Base-by-base conservation (phyloP, 164 flowering plant genomes). In the Sextonia rubra region DNA sequence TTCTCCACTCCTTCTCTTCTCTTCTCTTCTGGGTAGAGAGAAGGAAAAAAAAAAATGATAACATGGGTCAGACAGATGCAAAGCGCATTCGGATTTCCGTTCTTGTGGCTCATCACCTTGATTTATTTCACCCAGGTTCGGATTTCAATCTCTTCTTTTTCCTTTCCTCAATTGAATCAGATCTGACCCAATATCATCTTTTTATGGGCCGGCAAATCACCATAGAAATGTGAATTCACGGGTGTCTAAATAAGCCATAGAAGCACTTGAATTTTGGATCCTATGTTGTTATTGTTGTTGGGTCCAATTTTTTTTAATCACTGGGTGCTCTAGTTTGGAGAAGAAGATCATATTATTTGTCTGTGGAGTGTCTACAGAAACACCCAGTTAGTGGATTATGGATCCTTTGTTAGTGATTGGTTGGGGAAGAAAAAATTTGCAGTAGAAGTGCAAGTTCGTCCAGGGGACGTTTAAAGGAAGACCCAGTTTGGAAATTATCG, bases 61-160 rank as follows among this genome's bases (percentile, higher is more conserved):
- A 66, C 66, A 77, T 89, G 91, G 91, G 4, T 85, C 70, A 87
- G 77, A 71, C 82, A 80, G 77, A 49, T 91, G 75, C 81, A 70
- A 60, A 25, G 20, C 20, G 79, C 89, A 3, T 92, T 92, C 52
- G 98, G 94, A 62, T 68, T 81, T 55, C 85, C 98, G 15, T 93
- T 93, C 73, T 69, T 93, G 30, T 91, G 98, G 97, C 94, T 93
- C 26, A 74, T 91, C 73, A 88, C 88, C 74, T 81, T 90, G 83
- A 81, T 93, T 76, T 93, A 93, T 85, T 93, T 91, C 86, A 91
- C 90, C 62, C 98, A 93, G 94, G 98, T 93, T 60, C 17, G 72
- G 17, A 14, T 24, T 62, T 25, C 47, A 60, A 37, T 47, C 30
- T 68, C 5, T 32, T 61, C 27, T 71, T 20, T 1, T 71, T 8